Conservation (phyloP, 495 filamentous ascomycete species). For the Talaromyces borbonicus region DNA sequence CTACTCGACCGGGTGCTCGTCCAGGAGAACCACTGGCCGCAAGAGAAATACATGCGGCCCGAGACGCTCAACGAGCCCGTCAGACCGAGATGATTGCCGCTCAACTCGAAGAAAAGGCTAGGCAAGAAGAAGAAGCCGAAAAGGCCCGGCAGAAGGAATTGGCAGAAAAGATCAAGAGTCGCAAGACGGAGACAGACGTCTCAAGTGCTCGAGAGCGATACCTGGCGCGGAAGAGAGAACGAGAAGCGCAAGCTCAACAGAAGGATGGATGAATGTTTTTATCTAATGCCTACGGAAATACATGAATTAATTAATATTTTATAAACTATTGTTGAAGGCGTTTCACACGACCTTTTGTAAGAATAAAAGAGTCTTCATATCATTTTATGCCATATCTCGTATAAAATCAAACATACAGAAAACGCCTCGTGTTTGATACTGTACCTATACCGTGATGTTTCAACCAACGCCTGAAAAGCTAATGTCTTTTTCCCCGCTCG, state of each 20-base stretch:
- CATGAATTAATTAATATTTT: no score
- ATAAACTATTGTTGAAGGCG: no score
- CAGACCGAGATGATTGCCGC: slow-evolving; percentile 78
- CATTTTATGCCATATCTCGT: no score
- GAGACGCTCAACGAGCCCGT: slow-evolving; percentile 56
- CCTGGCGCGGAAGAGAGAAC: slow-evolving; percentile 70
- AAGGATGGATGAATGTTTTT: not conserved
- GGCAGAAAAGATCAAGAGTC: slow-evolving; percentile 63
- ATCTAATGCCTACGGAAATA: not conserved
- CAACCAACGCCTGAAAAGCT: no score
- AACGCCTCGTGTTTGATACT: not conserved
- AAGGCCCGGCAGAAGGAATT: slow-evolving; percentile 53
- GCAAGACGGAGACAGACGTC: slow-evolving; percentile 69
- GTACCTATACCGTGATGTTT: no score
- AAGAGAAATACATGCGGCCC: slow-evolving; percentile 30
- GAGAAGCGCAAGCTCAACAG: slow-evolving; percentile 30
- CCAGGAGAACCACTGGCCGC: slow-evolving; percentile 23
- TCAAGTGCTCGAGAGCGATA: slow-evolving; percentile 81
- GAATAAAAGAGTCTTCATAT: no score
- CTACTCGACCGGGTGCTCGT: slow-evolving; percentile 20
- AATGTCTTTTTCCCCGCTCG: no score
- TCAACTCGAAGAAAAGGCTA: slow-evolving; percentile 59
- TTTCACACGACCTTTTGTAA: no score
- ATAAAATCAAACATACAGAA: no score
- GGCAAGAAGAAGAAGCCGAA: slow-evolving; percentile 69